A percentile compares a stretch with the other conserved stretches of the same genome.
Evolutionary conservation across 257 asterid genomes (phyloP).

Genomic region (Salvia miltiorrhiza): DNA sequence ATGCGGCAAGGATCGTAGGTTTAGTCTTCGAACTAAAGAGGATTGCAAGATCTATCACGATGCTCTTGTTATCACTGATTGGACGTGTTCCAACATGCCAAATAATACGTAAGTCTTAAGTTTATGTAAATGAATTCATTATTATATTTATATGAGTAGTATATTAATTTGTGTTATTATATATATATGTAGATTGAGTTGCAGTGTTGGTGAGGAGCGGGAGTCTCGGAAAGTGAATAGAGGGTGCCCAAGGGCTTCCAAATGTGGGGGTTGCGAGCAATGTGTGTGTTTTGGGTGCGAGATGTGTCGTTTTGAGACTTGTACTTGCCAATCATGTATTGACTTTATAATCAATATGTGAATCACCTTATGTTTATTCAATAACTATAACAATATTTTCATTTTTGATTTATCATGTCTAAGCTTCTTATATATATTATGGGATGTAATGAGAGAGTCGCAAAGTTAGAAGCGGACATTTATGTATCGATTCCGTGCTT

Average conservation of each 20-base stretch:
- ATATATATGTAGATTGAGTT: slow-evolving; percentile 24
- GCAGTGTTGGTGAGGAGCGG: slow-evolving; percentile 32
- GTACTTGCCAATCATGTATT: slow-evolving; percentile 31
- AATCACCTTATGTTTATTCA: no score
- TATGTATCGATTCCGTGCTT: no score
- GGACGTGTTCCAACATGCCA: slow-evolving; percentile 45
- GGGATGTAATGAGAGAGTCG: no score
- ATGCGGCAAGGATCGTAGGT: slow-evolving; percentile 37
- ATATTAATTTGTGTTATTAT: no score
- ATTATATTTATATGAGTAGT: no score
- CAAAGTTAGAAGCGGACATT: no score
- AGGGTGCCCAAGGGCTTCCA: slow-evolving; percentile 30
- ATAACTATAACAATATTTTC: no score
- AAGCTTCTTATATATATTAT: no score
- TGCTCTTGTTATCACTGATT: slow-evolving; percentile 16
- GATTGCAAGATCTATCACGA: slow-evolving; percentile 35
- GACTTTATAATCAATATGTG: slow-evolving; percentile 30
- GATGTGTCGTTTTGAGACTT: slow-evolving; percentile 38
- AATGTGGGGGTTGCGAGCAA: slow-evolving; percentile 36
- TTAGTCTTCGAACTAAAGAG: slow-evolving; percentile 24
- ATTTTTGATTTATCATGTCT: no score
- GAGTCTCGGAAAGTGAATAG: slow-evolving; percentile 24
- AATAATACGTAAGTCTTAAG: slow-evolving; percentile 27
- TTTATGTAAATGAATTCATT: no score
- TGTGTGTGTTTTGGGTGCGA: slow-evolving; percentile 45